phyloP scores from a whole-genome alignment of 768 basidiomycete genomes.

The Sistotremastrum suecicum region DNA sequence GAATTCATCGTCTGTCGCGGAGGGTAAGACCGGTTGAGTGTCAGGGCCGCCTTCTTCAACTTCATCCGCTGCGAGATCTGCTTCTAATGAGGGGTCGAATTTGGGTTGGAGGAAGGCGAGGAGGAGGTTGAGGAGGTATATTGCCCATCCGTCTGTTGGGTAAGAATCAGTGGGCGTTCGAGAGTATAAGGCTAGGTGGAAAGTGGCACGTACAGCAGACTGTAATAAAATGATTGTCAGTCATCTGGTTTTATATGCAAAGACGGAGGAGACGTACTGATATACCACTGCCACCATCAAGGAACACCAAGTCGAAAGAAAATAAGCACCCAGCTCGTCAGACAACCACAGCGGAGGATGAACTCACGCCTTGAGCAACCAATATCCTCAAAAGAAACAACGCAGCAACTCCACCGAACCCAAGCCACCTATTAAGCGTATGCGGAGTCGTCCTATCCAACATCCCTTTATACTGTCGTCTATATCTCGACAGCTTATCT shows the following conservation, averaged over 20 bases:
- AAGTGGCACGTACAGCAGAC: conserved; percentile 50
- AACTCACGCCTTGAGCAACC: conserved; percentile 75
- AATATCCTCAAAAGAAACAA: conserved; percentile 81
- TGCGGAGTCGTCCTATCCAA: conserved; percentile 92
- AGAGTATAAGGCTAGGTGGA: not conserved
- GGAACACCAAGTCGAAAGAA: conserved; percentile 5
- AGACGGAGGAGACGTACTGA: conserved; percentile 41
- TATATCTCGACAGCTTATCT: conserved; percentile 7
- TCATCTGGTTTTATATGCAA: conserved; percentile 1
- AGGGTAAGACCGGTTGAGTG: conserved; percentile 43
- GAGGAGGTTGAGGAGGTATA: conserved; percentile 90
- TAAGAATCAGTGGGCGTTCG: conserved; percentile 1
- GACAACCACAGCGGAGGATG: not conserved
- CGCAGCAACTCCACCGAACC: conserved; percentile 50
- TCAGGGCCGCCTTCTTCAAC: conserved; percentile 79
- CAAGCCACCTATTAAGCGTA: conserved; percentile 79
- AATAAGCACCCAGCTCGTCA: conserved; percentile 2
- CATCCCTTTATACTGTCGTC: conserved; percentile 67
- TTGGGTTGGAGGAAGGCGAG: conserved; percentile 96
- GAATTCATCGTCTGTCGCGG: conserved; percentile 83
- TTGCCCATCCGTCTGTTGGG: conserved; percentile 68
- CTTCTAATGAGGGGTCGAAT: conserved; percentile 92
- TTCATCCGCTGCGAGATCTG: conserved; percentile 87
- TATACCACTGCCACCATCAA: conserved; percentile 61
- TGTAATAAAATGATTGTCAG: conserved; percentile 13